Evolutionary conservation across 2,329 filamentous ascomycete genomes (phyloP).

Genomic region (Dryadomyces quercivorus): DNA sequence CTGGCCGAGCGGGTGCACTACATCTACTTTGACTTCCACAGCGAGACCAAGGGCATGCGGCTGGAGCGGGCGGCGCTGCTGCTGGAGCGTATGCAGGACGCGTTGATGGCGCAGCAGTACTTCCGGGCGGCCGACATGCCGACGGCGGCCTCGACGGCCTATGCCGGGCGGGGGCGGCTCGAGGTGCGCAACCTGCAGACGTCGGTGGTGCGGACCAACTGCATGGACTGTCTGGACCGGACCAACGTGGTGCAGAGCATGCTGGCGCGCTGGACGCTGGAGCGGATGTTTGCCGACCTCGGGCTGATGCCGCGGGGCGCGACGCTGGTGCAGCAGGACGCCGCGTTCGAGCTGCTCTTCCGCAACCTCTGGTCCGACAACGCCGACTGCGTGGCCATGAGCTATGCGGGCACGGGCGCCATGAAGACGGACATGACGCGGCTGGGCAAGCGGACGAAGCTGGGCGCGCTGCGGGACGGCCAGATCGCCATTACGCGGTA

Average conservation of each 20-base stretch:
- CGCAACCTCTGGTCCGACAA: slow-evolving; percentile 98
- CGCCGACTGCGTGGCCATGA: slow-evolving; percentile 82
- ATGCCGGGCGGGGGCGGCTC: slow-evolving; percentile 51
- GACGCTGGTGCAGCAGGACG: slow-evolving; percentile 63
- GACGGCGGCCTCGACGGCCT: slow-evolving; percentile 39
- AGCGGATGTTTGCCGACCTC: slow-evolving; percentile 75
- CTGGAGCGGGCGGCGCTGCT: slow-evolving; percentile 87
- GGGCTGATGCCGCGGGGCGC: slow-evolving; percentile 68
- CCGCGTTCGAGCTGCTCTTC: slow-evolving; percentile 79
- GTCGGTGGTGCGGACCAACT: slow-evolving; percentile 91
- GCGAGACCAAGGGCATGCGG: slow-evolving; percentile 86
- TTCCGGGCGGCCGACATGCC: slow-evolving; percentile 87
- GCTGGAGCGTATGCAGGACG: slow-evolving; percentile 67
- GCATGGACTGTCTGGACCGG: slow-evolving; percentile 97
- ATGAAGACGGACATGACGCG: slow-evolving; percentile 97
- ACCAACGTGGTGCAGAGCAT: slow-evolving; percentile 98
- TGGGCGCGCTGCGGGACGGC: slow-evolving; percentile 73
- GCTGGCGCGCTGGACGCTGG: slow-evolving; percentile 80
- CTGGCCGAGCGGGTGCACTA: slow-evolving; percentile 79
- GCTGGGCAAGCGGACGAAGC: slow-evolving; percentile 78
- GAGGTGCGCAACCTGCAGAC: slow-evolving; percentile 75
- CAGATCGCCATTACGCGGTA: slow-evolving; percentile 85
- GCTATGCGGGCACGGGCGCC: slow-evolving; percentile 91
- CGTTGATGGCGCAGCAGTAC: slow-evolving; percentile 70
- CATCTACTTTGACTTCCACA: slow-evolving; percentile 97